phyloP scores from a whole-genome alignment of 805 yeast genomes.

The Pichia rugopelliculosa region DNA sequence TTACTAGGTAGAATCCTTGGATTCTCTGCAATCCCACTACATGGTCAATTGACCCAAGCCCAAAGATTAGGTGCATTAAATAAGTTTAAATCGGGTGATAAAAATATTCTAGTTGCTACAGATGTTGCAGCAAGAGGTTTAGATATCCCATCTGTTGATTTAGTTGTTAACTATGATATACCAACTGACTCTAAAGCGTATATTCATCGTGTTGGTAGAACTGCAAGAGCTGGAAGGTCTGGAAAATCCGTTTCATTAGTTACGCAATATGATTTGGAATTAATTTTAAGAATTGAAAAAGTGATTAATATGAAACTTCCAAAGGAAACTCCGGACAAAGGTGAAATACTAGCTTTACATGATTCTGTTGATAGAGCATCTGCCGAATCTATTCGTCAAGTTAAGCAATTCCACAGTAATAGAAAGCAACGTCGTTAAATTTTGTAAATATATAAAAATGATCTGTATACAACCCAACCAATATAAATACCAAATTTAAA shows the following conservation, averaged over 20 bases:
- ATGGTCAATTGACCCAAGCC: constrained; percentile 84
- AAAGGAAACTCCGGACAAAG: constrained; percentile 72
- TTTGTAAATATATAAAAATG: not conserved
- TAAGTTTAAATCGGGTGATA: constrained; percentile 66
- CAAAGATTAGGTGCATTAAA: constrained; percentile 79
- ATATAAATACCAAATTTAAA: not conserved
- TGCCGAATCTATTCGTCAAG: constrained; percentile 79
- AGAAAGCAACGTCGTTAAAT: constrained; percentile 11
- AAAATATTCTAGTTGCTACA: constrained; percentile 68
- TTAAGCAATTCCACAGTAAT: constrained; percentile 52
- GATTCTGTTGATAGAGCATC: constrained; percentile 87
- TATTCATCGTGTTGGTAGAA: constrained; percentile 96
- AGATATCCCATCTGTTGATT: constrained; percentile 87
- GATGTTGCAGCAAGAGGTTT: constrained; percentile 96
- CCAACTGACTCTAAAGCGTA: constrained; percentile 97
- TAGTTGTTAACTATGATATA: constrained; percentile 85
- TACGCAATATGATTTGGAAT: constrained; percentile 90
- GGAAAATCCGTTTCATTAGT: constrained; percentile 84
- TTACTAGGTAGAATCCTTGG: constrained; percentile 73
- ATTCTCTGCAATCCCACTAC: constrained; percentile 85
- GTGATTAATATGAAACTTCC: constrained; percentile 79
- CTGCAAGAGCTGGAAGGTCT: constrained; percentile 89
- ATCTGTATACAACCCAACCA: not conserved
- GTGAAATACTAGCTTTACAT: constrained; percentile 67
- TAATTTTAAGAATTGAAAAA: constrained; percentile 80